These are phyloP conservation scores for Chrysoporthe austroafricana DNA, from an alignment of 2,329 filamentous ascomycete species.

Conservation along the genomic window DNA sequence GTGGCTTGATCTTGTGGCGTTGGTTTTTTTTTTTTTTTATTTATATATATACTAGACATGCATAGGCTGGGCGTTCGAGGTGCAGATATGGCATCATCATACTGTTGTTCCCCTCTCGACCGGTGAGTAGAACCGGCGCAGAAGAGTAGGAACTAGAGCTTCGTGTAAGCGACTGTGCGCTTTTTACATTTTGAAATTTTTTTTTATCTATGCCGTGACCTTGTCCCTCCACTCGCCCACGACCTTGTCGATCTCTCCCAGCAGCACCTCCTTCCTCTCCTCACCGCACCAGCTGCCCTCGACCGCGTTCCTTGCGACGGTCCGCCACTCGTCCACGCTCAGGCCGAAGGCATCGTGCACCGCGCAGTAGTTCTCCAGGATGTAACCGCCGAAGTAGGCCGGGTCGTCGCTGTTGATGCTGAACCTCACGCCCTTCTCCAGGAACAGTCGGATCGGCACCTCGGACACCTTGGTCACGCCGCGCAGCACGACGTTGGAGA, in stretches of 20 bases:
- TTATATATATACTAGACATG: not conserved
- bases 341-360: constrained; percentile 74
- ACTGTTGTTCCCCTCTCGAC: too few relatives aligned
- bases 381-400: constrained; percentile 76
- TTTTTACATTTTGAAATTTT: not conserved
- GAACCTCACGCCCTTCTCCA: constrained; percentile 68
- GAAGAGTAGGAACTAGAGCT: not conserved
- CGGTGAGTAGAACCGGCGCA: not conserved
- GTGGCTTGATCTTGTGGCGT: not conserved
- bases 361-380: constrained; percentile 75
- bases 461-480: constrained; percentile 57
- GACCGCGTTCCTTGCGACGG: constrained; percentile 64
- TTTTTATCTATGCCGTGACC: constrained; percentile 15
- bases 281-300: constrained; percentile 71
- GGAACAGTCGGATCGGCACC: constrained; percentile 64
- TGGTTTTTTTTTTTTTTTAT: not conserved
- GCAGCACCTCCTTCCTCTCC: constrained; percentile 63
- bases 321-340: constrained; percentile 66
- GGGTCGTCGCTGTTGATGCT: constrained; percentile 77
- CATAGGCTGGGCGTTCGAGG: constrained; percentile 17
- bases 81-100: not conserved
- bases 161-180: not conserved
- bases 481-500: constrained; percentile 71
- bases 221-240: constrained; percentile 34
- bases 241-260: constrained; percentile 49